Percentiles rank a stretch among this genome's conserved stretches.
These are phyloP conservation scores for Thuidium tamariscinum DNA, from an alignment of 225 moss, liverwort and hornwort genomes.

Conservation along the genomic window DNA sequence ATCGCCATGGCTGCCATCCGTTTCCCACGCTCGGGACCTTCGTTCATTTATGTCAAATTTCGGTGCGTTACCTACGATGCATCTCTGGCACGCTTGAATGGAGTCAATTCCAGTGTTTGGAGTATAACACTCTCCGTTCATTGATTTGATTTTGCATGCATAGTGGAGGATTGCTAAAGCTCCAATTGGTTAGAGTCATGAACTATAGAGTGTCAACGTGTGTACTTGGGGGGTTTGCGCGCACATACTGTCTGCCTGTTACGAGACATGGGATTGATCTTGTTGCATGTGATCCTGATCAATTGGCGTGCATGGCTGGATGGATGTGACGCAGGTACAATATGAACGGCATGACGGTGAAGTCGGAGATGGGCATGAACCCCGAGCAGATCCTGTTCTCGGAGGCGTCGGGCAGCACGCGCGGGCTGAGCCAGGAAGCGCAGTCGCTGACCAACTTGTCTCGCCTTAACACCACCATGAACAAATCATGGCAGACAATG, in stretches of 20 bases:
- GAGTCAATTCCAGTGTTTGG: background rate
- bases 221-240: background rate
- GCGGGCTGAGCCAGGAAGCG: conserved; percentile 83
- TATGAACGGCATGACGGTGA: conserved; percentile 71
- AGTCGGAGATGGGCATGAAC: conserved; percentile 85
- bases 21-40: conserved; percentile 12
- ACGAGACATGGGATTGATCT: background rate
- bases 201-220: background rate
- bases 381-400: conserved; percentile 94
- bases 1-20: background rate
- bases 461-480: conserved; percentile 57
- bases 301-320: background rate
- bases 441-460: conserved; percentile 82
- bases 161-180: background rate
- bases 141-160: background rate
- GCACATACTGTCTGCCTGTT: background rate
- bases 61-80: background rate
- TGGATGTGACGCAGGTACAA: conserved; percentile 46
- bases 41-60: background rate
- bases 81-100: background rate
- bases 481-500: conserved; percentile 88
- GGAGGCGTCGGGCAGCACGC: conserved; percentile 83
- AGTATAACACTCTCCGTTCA: background rate
- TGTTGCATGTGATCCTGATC: background rate
- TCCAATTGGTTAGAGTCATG: background rate